These are phyloP conservation scores for Cercospora canescens DNA, from an alignment of 2,329 filamentous ascomycete genomes.

Conservation along the genomic window DNA sequence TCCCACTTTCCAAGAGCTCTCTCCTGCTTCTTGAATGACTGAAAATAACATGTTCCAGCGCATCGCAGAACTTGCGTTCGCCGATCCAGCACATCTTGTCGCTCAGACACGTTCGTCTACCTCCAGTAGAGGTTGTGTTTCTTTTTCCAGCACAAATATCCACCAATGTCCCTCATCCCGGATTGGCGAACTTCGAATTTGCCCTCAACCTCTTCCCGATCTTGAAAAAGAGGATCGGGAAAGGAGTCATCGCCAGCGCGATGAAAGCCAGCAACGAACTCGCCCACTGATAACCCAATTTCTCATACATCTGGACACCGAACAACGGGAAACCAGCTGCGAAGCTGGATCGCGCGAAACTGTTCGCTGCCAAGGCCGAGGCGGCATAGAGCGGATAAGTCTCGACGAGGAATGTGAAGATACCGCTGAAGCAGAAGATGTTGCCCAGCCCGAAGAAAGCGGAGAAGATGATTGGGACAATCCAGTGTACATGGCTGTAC, in stretches of 20 bases:
- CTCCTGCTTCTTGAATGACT: too few relatives aligned
- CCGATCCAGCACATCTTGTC: too few relatives aligned
- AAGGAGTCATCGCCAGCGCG: slow-evolving; percentile 4
- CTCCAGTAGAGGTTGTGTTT: too few relatives aligned
- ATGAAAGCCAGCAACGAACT: slow-evolving; percentile 41
- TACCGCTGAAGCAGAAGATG: slow-evolving; percentile 35
- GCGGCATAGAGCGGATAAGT: slow-evolving; percentile 51
- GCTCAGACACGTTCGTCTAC: too few relatives aligned
- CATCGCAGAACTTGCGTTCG: too few relatives aligned
- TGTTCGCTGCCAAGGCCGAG: slow-evolving; percentile 52
- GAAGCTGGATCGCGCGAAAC: slow-evolving; percentile 46
- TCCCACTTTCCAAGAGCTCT: too few relatives aligned
- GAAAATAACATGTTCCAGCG: too few relatives aligned
- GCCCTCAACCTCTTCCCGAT: slow-evolving; percentile 1
- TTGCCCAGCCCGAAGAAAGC: slow-evolving; percentile 45
- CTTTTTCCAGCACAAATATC: neutral
- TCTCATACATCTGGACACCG: slow-evolving; percentile 52
- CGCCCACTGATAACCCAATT: slow-evolving; percentile 53
- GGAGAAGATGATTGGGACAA: slow-evolving; percentile 53
- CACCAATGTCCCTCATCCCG: neutral
- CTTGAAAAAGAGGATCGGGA: slow-evolving; percentile 4
- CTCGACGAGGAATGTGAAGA: slow-evolving; percentile 25
- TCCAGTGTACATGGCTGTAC: slow-evolving; percentile 23
- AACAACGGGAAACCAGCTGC: slow-evolving; percentile 41
- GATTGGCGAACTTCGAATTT: slow-evolving; percentile 1